Evolutionary conservation across 2,329 filamentous ascomycete genomes (phyloP).

Genomic region (Hypoxylon sp.): DNA sequence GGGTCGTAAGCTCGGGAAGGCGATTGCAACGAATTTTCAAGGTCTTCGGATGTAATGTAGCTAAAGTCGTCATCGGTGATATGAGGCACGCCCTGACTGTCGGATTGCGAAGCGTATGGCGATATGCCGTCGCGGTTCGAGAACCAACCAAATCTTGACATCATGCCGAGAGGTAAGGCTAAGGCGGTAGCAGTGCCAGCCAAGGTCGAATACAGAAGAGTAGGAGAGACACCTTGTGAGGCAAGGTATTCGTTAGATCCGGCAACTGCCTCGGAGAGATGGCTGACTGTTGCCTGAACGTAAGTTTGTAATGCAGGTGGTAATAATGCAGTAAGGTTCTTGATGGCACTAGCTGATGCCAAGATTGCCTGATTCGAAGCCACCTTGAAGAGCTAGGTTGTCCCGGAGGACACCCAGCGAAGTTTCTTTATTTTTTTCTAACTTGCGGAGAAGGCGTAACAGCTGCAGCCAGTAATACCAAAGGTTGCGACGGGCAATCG

Average conservation of each 20-base stretch:
- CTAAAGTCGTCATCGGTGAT: slow-evolving; percentile 84
- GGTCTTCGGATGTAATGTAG: slow-evolving; percentile 85
- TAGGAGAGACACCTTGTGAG: slow-evolving; percentile 65
- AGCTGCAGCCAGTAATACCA: slow-evolving; percentile 38
- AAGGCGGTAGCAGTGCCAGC: slow-evolving; percentile 64
- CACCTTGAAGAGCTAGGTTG: slow-evolving; percentile 67
- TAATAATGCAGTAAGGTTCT: slow-evolving; percentile 69
- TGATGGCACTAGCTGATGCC: slow-evolving; percentile 75
- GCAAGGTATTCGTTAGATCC: slow-evolving; percentile 68
- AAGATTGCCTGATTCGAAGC: slow-evolving; percentile 70
- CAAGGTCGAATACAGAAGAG: slow-evolving; percentile 66
- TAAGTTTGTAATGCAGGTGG: slow-evolving; percentile 65
- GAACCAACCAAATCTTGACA: slow-evolving; percentile 70
- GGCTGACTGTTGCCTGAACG: slow-evolving; percentile 67
- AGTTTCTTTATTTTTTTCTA: slow-evolving; percentile 45
- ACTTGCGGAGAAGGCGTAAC: slow-evolving; percentile 44
- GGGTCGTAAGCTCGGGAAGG: slow-evolving; percentile 61
- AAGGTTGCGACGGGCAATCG: slow-evolving; percentile 43
- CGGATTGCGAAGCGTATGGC: slow-evolving; percentile 64
- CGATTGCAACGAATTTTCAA: slow-evolving; percentile 63
- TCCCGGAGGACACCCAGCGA: slow-evolving; percentile 58
- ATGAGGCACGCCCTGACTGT: slow-evolving; percentile 66
- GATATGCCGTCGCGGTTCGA: slow-evolving; percentile 63
- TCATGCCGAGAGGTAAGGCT: slow-evolving; percentile 68
- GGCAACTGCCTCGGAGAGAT: slow-evolving; percentile 64